Evolutionary conservation across 2,329 filamentous ascomycete species (phyloP).

Genomic region (Fusarium sp.): DNA sequence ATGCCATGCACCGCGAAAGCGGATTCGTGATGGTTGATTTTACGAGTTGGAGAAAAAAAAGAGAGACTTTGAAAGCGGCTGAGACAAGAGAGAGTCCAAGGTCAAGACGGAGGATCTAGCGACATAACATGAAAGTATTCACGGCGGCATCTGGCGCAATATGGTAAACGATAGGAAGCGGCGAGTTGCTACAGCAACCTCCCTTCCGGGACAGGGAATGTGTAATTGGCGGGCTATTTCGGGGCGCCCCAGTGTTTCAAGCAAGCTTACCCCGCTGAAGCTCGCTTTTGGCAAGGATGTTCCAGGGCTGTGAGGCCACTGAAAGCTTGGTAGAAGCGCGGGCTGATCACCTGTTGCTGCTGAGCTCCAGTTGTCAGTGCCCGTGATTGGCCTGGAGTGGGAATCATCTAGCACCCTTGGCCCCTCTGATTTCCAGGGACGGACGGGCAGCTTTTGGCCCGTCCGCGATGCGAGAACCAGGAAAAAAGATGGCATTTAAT

Average conservation of each 20-base stretch:
- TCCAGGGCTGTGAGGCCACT: slow-evolving; percentile 33
- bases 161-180: slow-evolving; percentile 12
- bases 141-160: slow-evolving; percentile 21
- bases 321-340: slow-evolving; percentile 32
- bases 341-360: slow-evolving; percentile 28
- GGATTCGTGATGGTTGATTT: slow-evolving; percentile 12
- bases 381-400: slow-evolving; percentile 19
- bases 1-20: slow-evolving; percentile 32
- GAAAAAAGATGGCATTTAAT: slow-evolving; percentile 17
- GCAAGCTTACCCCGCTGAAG: slow-evolving; percentile 42
- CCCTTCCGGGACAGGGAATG: neutral
- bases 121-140: slow-evolving; percentile 37
- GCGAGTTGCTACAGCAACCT: slow-evolving; percentile 41
- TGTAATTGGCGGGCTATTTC: slow-evolving; percentile 37
- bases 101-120: slow-evolving; percentile 16
- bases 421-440: slow-evolving; percentile 19
- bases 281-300: slow-evolving; percentile 30
- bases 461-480: slow-evolving; percentile 25
- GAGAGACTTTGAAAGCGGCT: slow-evolving; percentile 34
- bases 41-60: slow-evolving; percentile 23
- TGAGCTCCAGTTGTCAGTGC: slow-evolving; percentile 12
- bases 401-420: slow-evolving; percentile 13
- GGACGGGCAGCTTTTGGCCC: slow-evolving; percentile 29
- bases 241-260: slow-evolving; percentile 40
- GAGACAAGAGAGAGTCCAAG: slow-evolving; percentile 35